Evolutionary conservation across 345 rosid genomes (phyloP).

Genomic region (Geranium brycei): DNA sequence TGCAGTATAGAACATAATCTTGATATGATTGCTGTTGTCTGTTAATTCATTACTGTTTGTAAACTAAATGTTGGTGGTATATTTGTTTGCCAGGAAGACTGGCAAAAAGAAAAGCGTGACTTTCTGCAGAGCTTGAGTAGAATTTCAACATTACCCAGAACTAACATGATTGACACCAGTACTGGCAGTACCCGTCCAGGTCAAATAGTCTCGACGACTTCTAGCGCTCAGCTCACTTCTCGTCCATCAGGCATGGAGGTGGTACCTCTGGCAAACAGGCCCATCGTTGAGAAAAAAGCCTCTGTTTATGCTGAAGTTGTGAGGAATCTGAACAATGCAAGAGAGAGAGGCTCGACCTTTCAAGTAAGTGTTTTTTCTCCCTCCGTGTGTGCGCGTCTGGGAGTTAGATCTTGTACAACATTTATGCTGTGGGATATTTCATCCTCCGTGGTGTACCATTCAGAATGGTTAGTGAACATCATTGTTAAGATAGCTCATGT

Average conservation of each 20-base stretch:
- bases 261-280: constrained; percentile 51
- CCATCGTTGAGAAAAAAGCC: constrained; percentile 63
- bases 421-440: too few relatives aligned
- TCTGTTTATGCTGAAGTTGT: constrained; percentile 71
- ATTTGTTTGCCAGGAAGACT: constrained; percentile 55
- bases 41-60: neutral
- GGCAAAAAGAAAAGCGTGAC: constrained; percentile 89
- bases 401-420: too few relatives aligned
- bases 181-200: constrained; percentile 32
- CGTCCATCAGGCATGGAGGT: constrained; percentile 42
- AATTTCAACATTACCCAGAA: constrained; percentile 71
- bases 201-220: constrained; percentile 41
- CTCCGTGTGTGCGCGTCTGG: neutral
- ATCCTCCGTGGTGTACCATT: too few relatives aligned
- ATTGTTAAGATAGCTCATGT: too few relatives aligned
- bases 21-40: neutral
- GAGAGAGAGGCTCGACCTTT: constrained; percentile 67
- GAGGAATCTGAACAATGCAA: constrained; percentile 62
- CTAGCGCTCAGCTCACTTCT: constrained; percentile 50
- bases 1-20: too few relatives aligned
- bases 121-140: constrained; percentile 90
- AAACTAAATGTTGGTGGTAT: constrained; percentile 5
- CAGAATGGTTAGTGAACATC: too few relatives aligned
- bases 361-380: constrained; percentile 31
- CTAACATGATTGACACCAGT: constrained; percentile 37